A percentile compares a stretch with the other conserved stretches of the same genome.
Conservation (phyloP, 805 yeast genomes). For the Torulaspora microellipsoides region DNA sequence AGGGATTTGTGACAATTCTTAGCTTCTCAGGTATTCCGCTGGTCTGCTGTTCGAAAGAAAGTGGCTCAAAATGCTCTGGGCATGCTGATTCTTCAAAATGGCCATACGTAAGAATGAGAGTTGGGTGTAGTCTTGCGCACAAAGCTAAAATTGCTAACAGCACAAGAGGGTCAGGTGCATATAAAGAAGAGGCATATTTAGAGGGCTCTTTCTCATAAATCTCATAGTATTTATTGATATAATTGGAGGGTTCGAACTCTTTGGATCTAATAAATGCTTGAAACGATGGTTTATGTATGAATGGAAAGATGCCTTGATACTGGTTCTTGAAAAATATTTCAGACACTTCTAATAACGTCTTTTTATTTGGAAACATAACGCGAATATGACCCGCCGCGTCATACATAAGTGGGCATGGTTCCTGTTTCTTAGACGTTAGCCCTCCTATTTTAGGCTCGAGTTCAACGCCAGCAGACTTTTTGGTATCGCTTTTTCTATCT, state of each 20-base stretch:
- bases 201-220: background rate
- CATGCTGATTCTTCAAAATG: slow-evolving; percentile 29
- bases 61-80: slow-evolving; percentile 32
- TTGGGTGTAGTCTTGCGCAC: slow-evolving; percentile 36
- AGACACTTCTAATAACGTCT: background rate
- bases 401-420: too few species aligned
- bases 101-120: slow-evolving; percentile 33
- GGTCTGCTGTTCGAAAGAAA: background rate
- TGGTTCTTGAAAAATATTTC: background rate
- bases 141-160: slow-evolving; percentile 37
- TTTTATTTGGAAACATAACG: background rate
- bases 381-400: too few species aligned
- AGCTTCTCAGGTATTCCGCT: background rate
- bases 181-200: background rate
- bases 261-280: background rate
- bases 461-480: too few species aligned
- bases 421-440: too few species aligned
- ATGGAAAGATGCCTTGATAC: slow-evolving; percentile 1
- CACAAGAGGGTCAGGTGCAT: slow-evolving; percentile 26
- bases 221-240: background rate
- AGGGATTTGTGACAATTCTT: slow-evolving; percentile 16
- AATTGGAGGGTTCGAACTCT: background rate
- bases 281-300: background rate
- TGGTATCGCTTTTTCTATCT: too few species aligned
- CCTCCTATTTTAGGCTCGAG: too few species aligned